Percentiles rank a stretch among this genome's conserved stretches.
These are phyloP conservation scores for Ophiobolus disseminans DNA, from an alignment of 2,329 filamentous ascomycete genomes.

Conservation along the genomic window DNA sequence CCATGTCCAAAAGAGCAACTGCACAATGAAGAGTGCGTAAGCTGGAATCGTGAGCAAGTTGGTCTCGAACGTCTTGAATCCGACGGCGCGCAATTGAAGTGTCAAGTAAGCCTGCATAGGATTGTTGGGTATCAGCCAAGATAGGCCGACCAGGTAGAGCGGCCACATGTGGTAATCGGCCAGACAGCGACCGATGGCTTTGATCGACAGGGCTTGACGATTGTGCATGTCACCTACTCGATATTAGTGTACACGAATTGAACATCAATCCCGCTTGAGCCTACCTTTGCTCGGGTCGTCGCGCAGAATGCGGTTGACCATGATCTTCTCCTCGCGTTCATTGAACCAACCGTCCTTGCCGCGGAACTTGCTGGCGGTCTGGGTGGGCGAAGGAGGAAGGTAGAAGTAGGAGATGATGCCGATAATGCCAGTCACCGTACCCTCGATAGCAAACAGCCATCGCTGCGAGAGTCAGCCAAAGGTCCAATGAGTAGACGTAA, in stretches of 20 bases:
- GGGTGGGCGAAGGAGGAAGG: slow-evolving; percentile 30
- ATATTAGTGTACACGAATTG: background rate
- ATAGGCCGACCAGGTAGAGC: slow-evolving; percentile 30
- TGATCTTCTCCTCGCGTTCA: slow-evolving; percentile 69
- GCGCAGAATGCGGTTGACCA: slow-evolving; percentile 67
- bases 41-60: slow-evolving; percentile 66
- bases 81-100: slow-evolving; percentile 21
- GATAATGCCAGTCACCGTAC: slow-evolving; percentile 22
- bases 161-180: slow-evolving; percentile 34
- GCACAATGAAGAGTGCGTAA: slow-evolving; percentile 14
- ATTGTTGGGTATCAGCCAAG: slow-evolving; percentile 26
- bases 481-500: slow-evolving; percentile 54
- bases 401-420: slow-evolving; percentile 25
- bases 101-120: slow-evolving; percentile 31
- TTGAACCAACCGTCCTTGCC: slow-evolving; percentile 65
- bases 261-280: background rate
- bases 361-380: slow-evolving; percentile 38
- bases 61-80: slow-evolving; percentile 51
- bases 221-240: slow-evolving; percentile 31
- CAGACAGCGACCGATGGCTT: slow-evolving; percentile 25
- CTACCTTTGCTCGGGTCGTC: slow-evolving; percentile 62
- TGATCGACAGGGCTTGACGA: slow-evolving; percentile 28
- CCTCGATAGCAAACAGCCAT: slow-evolving; percentile 31
- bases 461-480: slow-evolving; percentile 38
- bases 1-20: slow-evolving; percentile 52